Evolutionary conservation across 495 filamentous ascomycete genomes (phyloP).

Genomic region (Penicillium verhagenii): DNA sequence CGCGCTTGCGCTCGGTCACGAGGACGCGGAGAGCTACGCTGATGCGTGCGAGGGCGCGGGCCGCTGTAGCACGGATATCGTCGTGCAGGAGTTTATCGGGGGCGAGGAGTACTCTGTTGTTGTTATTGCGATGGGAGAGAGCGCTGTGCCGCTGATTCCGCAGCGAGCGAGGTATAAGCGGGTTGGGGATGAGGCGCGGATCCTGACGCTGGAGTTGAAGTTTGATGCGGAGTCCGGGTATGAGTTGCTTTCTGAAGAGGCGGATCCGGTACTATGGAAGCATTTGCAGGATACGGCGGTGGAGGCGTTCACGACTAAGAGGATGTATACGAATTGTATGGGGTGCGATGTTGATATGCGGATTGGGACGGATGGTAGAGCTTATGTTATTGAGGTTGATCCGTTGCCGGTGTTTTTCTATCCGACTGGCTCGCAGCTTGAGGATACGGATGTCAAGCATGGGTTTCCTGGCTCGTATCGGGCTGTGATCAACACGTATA

Average conservation of each 20-base stretch:
- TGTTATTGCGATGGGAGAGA: conserved; percentile 11
- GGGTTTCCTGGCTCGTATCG: conserved; percentile 8
- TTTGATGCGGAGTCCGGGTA: conserved; percentile 9
- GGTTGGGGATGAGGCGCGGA: not conserved
- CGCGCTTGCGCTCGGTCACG: not conserved
- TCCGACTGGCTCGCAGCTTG: conserved; percentile 7
- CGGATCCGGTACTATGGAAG: conserved; percentile 4
- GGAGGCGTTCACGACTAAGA: conserved; percentile 12
- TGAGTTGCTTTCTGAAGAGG: conserved; percentile 4
- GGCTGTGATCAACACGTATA: conserved; percentile 15
- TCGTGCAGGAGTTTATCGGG: conserved; percentile 11
- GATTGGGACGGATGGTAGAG: conserved; percentile 4
- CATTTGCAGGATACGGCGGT: conserved; percentile 12
- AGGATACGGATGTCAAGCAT: conserved; percentile 7
- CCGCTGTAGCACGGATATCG: conserved; percentile 4
- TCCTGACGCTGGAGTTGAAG: conserved; percentile 12
- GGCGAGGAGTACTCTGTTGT: conserved; percentile 8
- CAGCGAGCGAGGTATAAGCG: conserved; percentile 9
- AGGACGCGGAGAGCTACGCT: conserved; percentile 1
- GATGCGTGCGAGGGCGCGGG: not conserved
- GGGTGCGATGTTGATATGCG: conserved; percentile 19
- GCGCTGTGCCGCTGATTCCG: conserved; percentile 3
- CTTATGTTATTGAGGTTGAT: conserved; percentile 15
- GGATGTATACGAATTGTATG: conserved; percentile 12
- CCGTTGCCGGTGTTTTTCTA: conserved; percentile 12